Conservation (phyloP, 2,329 filamentous ascomycete species). For the Xylaria digitata region DNA sequence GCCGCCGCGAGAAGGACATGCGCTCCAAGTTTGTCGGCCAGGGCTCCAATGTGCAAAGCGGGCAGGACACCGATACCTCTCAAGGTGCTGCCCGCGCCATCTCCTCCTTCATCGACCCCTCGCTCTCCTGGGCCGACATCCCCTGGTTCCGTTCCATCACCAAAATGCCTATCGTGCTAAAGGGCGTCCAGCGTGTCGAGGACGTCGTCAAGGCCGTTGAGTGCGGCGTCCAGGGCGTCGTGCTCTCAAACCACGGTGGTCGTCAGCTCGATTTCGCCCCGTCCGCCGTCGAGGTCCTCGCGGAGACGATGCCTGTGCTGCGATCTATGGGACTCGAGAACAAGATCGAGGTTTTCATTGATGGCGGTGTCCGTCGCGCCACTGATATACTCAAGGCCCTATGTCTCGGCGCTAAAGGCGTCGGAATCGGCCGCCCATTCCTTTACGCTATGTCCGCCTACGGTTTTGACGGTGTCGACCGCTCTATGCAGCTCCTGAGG, state of each 20-base stretch:
- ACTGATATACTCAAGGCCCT: conserved; percentile 97
- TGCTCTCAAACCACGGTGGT: conserved; percentile 95
- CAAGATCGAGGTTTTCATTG: conserved; percentile 87
- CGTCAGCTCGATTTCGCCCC: conserved; percentile 92
- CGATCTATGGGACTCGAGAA: conserved; percentile 77
- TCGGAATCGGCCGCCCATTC: conserved; percentile 95
- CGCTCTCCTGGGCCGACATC: conserved; percentile 92
- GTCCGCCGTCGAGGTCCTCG: conserved; percentile 88
- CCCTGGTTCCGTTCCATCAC: conserved; percentile 93
- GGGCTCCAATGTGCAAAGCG: conserved; percentile 84
- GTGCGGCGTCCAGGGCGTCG: conserved; percentile 84
- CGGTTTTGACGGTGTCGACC: conserved; percentile 85
- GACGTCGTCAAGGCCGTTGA: conserved; percentile 91
- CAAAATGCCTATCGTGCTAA: conserved; percentile 93
- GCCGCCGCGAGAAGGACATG: conserved; percentile 97
- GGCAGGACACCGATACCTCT: conserved; percentile 80
- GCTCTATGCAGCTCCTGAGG: conserved; percentile 90
- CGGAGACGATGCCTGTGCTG: conserved; percentile 91
- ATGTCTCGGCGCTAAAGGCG: conserved; percentile 89
- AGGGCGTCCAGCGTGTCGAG: conserved; percentile 95
- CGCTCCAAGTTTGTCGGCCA: conserved; percentile 88
- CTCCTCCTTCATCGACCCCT: conserved; percentile 94
- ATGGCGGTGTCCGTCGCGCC: conserved; percentile 88
- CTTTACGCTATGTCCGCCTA: conserved; percentile 96
- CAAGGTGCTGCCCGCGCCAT: conserved; percentile 96